phyloP scores from a whole-genome alignment of 805 yeast species.

The Myxozyma neglecta region DNA sequence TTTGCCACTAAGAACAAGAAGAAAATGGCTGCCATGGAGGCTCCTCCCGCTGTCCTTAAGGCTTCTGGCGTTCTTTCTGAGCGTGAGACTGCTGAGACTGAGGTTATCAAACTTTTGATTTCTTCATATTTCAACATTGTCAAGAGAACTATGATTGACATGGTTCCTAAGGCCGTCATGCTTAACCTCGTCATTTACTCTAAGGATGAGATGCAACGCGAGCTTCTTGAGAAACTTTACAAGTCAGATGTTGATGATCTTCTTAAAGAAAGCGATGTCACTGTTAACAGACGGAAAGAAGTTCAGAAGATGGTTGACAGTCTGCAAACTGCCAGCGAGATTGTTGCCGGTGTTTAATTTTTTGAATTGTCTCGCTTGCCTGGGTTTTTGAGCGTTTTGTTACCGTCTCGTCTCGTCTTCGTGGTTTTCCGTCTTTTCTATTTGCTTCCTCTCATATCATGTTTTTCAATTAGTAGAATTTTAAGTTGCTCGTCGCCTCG shows the following conservation, averaged over 20 bases:
- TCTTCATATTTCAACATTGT: conserved; percentile 89
- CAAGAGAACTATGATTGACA: conserved; percentile 87
- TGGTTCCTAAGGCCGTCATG: conserved; percentile 95
- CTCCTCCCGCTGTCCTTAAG: conserved; percentile 92
- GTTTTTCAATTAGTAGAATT: neutral
- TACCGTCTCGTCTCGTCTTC: neutral
- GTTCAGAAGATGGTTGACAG: conserved; percentile 95
- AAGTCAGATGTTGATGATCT: conserved; percentile 66
- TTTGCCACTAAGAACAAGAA: conserved; percentile 90
- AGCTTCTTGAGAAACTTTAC: conserved; percentile 81
- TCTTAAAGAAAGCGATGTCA: conserved; percentile 86
- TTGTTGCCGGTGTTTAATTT: conserved; percentile 53
- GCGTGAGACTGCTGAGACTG: conserved; percentile 95
- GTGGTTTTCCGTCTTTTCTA: neutral
- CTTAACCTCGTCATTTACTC: conserved; percentile 77
- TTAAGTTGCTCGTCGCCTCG: neutral
- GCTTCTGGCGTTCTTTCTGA: conserved; percentile 93
- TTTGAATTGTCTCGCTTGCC: neutral
- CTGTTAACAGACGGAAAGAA: conserved; percentile 92
- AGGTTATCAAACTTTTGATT: conserved; percentile 89
- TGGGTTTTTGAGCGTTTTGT: neutral
- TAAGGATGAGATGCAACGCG: conserved; percentile 86
- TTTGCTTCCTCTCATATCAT: neutral
- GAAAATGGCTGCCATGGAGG: conserved; percentile 92
- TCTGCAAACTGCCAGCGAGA: conserved; percentile 82